A percentile compares a stretch with the other conserved stretches of the same genome.
Evolutionary conservation across 306 rosid species (phyloP).

Genomic region (Cotoneaster glaucophyllus): DNA sequence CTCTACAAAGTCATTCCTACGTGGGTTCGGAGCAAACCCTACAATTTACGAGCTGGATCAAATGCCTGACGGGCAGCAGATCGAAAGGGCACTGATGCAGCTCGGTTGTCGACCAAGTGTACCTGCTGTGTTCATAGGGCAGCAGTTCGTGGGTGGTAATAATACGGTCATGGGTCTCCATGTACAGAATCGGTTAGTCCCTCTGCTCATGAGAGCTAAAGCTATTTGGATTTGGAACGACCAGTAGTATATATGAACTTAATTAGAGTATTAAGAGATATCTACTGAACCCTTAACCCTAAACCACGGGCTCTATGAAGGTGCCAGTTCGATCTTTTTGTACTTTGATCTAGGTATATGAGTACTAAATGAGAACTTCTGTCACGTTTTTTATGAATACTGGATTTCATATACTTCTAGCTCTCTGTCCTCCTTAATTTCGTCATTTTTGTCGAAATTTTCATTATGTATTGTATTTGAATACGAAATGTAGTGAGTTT

Average conservation of each 20-base stretch:
- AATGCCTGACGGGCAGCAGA: slow-evolving; percentile 44
- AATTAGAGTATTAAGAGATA: neutral
- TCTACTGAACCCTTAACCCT: neutral
- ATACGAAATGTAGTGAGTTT: neutral
- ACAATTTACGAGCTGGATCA: slow-evolving; percentile 71
- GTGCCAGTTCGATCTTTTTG: neutral
- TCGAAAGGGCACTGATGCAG: slow-evolving; percentile 53
- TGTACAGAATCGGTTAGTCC: slow-evolving; percentile 47
- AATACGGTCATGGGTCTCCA: slow-evolving; percentile 55
- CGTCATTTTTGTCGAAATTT: neutral
- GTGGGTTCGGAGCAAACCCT: slow-evolving; percentile 59
- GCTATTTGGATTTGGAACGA: slow-evolving; percentile 64
- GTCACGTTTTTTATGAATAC: neutral
- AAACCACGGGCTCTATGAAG: neutral
- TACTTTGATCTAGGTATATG: neutral
- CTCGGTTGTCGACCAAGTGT: slow-evolving; percentile 63
- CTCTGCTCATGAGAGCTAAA: slow-evolving; percentile 48
- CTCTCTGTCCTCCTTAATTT: neutral
- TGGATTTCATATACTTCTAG: neutral
- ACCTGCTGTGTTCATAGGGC: slow-evolving; percentile 68
- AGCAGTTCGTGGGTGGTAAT: slow-evolving; percentile 55
- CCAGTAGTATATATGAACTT: neutral
- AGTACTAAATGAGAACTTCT: neutral
- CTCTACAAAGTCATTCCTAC: slow-evolving; percentile 54
- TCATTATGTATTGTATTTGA: neutral